phyloP scores from a whole-genome alignment of 495 filamentous ascomycete genomes.

The Penicillium ucsense region DNA sequence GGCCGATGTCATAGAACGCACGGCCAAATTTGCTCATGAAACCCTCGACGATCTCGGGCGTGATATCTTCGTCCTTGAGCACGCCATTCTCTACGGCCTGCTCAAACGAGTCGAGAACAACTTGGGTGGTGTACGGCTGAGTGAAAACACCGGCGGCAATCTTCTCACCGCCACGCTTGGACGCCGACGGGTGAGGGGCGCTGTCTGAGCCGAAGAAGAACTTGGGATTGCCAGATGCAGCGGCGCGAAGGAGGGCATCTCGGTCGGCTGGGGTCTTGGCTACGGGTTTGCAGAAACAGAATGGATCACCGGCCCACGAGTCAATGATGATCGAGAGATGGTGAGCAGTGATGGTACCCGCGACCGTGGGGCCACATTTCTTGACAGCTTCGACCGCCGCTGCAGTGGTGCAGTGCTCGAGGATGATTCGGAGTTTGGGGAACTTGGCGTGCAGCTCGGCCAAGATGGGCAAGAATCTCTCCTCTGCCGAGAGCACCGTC shows the following conservation, averaged over 20 bases:
- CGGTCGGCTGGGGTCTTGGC: conserved; percentile 69
- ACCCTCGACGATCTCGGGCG: conserved; percentile 55
- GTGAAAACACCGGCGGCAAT: conserved; percentile 84
- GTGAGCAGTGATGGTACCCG: conserved; percentile 58
- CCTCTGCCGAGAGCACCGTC: conserved; percentile 73
- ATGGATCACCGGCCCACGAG: conserved; percentile 63
- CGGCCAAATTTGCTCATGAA: conserved; percentile 72
- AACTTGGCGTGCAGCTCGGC: conserved; percentile 60
- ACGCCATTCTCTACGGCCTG: conserved; percentile 57
- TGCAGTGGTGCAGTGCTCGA: conserved; percentile 71
- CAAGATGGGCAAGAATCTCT: conserved; percentile 69
- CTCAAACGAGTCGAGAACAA: conserved; percentile 66
- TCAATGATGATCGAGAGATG: conserved; percentile 73
- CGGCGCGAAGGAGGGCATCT: conserved; percentile 61
- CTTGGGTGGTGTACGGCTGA: conserved; percentile 72
- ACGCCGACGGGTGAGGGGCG: conserved; percentile 65
- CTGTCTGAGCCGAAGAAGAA: conserved; percentile 72
- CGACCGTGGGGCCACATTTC: conserved; percentile 63
- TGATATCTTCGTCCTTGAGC: conserved; percentile 57
- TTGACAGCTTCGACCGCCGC: conserved; percentile 73
- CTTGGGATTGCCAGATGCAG: conserved; percentile 56
- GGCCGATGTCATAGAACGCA: conserved; percentile 53
- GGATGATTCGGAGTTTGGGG: conserved; percentile 70
- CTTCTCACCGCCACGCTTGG: conserved; percentile 58
- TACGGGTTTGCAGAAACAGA: conserved; percentile 82